Evolutionary conservation across 305 asterid species (phyloP).

Genomic region (Fraxinus paxiana): DNA sequence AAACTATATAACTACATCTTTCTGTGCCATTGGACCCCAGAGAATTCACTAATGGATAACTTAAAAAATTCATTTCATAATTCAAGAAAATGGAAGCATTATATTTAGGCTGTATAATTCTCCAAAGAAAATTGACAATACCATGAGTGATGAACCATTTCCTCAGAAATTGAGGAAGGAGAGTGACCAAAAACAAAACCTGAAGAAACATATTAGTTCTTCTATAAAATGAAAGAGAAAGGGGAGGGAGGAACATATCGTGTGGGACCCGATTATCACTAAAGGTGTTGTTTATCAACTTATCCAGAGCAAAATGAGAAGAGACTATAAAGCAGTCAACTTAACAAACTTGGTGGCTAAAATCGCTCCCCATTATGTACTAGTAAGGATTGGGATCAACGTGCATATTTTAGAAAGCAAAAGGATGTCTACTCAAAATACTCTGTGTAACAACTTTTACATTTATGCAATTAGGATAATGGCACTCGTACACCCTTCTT

Average conservation of each 20-base stretch:
- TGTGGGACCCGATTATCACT: neutral
- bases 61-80: neutral
- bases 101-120: neutral
- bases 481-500: neutral
- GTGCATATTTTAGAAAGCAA: neutral
- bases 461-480: neutral
- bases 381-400: neutral
- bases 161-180: neutral
- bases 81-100: neutral
- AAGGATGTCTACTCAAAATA: neutral
- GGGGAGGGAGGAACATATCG: neutral
- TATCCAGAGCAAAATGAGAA: neutral
- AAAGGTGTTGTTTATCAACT: neutral
- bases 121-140: neutral
- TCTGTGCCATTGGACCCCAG: neutral
- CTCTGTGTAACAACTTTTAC: neutral
- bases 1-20: neutral
- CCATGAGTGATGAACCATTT: neutral
- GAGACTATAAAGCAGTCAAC: neutral
- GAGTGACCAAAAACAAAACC: neutral
- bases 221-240: neutral
- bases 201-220: neutral
- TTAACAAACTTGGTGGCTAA: neutral
- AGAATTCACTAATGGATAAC: neutral
- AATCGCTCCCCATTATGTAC: neutral